A percentile compares a stretch with the other conserved stretches of the same genome.
Conservation (phyloP, 257 asterid species). For the Solanum tarijense region DNA sequence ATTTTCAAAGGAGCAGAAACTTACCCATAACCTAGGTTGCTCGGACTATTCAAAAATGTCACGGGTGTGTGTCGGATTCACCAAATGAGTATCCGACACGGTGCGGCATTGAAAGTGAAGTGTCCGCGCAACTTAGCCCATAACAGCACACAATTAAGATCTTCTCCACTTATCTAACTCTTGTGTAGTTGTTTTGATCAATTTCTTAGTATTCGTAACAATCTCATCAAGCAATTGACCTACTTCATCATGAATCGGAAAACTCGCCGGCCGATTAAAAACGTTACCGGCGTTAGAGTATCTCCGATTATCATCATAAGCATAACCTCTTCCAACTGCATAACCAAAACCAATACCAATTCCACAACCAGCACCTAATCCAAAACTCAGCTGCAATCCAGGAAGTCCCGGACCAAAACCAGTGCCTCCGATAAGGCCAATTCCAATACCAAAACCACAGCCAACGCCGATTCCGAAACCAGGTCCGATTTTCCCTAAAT, state of each 20-base stretch:
- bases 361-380: slow-evolving; percentile 87
- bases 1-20: not conserved
- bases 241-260: slow-evolving; percentile 29
- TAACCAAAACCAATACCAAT: slow-evolving; percentile 84
- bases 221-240: slow-evolving; percentile 6
- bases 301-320: slow-evolving; percentile 46
- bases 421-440: slow-evolving; percentile 76
- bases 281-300: slow-evolving; percentile 45
- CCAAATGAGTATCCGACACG: no score
- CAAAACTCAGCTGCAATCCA: slow-evolving; percentile 72
- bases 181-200: slow-evolving; percentile 27
- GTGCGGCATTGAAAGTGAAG: no score
- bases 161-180: slow-evolving; percentile 39
- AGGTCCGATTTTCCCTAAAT: slow-evolving; percentile 72
- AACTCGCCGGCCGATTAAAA: slow-evolving; percentile 16
- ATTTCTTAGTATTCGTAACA: not conserved
- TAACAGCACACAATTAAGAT: not conserved
- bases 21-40: not conserved
- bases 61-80: no score
- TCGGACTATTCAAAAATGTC: no score
- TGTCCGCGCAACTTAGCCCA: no score
- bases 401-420: slow-evolving; percentile 81
- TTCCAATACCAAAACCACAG: slow-evolving; percentile 71
- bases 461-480: slow-evolving; percentile 84
- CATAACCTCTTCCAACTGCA: slow-evolving; percentile 72